Percentiles rank a stretch among this genome's conserved stretches.
phyloP scores from a whole-genome alignment of 345 rosid genomes.

The Trapa bicornis region DNA sequence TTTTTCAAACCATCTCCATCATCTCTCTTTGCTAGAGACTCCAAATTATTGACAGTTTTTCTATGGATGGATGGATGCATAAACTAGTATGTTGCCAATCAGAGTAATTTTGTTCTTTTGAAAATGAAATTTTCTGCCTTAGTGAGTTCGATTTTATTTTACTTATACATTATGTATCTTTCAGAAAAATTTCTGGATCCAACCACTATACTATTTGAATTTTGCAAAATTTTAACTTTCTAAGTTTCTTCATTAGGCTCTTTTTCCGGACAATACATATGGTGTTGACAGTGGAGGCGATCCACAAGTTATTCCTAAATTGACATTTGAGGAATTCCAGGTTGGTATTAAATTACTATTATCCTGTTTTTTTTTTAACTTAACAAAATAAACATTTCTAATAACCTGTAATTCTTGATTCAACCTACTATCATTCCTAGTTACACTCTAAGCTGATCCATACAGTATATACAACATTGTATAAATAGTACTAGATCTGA shows the following conservation, averaged over 20 bases:
- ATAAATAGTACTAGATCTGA: background rate
- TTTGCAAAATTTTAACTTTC: slow-evolving; percentile 6
- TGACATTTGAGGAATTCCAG: slow-evolving; percentile 87
- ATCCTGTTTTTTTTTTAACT: background rate
- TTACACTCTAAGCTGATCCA: background rate
- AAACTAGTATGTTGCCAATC: background rate
- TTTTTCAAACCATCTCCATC: background rate
- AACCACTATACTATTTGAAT: background rate
- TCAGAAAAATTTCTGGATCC: background rate
- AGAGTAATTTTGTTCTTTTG: background rate
- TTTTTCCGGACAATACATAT: slow-evolving; percentile 82
- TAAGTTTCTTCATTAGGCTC: slow-evolving; percentile 38
- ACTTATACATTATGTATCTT: background rate
- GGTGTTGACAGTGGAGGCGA: slow-evolving; percentile 99
- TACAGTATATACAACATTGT: background rate
- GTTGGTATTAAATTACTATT: slow-evolving; percentile 17
- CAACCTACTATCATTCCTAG: background rate
- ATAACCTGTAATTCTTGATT: background rate
- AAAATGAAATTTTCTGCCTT: background rate
- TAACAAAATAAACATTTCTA: background rate
- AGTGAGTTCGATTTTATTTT: background rate
- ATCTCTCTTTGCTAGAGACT: background rate
- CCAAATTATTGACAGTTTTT: background rate
- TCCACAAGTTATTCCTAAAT: slow-evolving; percentile 73
- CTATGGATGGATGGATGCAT: background rate